Base-by-base conservation (phyloP, 2,329 filamentous ascomycete species). In the Mariannaea elegans region DNA sequence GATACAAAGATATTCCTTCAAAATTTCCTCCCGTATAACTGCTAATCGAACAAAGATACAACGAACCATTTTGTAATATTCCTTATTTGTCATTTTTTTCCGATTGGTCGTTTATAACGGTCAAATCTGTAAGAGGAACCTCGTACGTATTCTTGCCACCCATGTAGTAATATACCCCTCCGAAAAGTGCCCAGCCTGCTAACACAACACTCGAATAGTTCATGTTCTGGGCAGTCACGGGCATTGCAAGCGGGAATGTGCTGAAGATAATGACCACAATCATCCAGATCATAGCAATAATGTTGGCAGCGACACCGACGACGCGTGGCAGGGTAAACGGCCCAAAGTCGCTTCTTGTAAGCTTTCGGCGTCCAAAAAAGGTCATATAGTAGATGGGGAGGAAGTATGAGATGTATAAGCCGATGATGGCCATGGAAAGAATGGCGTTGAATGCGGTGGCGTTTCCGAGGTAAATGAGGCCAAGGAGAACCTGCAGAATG, bases 191-290 rank as follows among this genome's bases (percentile, higher is more conserved):
- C 78, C 78, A 81, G 0, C 75, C 79, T 3, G 69, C 70, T 64
- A 81, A 66, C 0, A 82, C 78, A 0, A 81, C 78, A 31, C 73
- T 73, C 0, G 75, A 75, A 55, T 83, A 82, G 41, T 83, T 83
- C 79, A 83, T 82, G 14, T 75, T 80, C 32, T 77, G 71, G 0
- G 74, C 56, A 1, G 76, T 78, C 0, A 80, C 77, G 0, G 80
- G 81, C 65, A 78, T 70, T 0, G 66, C 55, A 1, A 72, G 73
- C 1, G 80, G 81, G 32, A 83, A 81, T 0, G 74, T 80, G 63
- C 80, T 80, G 38, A 84, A 80, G 1, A 82, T 59, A 32, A 80
- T 76, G 0, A 78, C 78, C 7, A 83, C 59, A 0, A 74, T 41
- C 18, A 82, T 75, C 80, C 81, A 85, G 2, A 75, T 54, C 14